Evolutionary conservation across 1,284 basidiomycete genomes (phyloP).

Genomic region (Meira miltonrushii): DNA sequence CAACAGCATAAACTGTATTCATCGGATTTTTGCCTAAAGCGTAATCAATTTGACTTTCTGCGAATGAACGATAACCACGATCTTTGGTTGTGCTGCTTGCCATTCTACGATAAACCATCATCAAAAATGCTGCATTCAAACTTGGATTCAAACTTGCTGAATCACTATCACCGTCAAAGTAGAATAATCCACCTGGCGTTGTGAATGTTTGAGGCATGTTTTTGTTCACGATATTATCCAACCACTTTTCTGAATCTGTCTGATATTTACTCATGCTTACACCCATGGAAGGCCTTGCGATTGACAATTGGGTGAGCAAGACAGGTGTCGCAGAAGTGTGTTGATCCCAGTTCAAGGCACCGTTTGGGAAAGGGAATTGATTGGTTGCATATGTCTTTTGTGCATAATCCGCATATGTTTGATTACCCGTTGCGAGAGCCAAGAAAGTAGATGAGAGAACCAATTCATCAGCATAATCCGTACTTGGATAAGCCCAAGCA

Average conservation of each 20-base stretch:
- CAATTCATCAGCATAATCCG: constrained; percentile 57
- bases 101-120: constrained; percentile 69
- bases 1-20: constrained; percentile 74
- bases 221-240: constrained; percentile 65
- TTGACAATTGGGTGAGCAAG: constrained; percentile 59
- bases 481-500: constrained; percentile 67
- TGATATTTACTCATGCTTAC: constrained; percentile 66
- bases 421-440: constrained; percentile 65
- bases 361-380: constrained; percentile 58
- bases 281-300: constrained; percentile 60
- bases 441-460: constrained; percentile 71
- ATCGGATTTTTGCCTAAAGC: constrained; percentile 78
- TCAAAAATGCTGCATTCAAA: constrained; percentile 74
- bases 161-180: constrained; percentile 73
- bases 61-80: constrained; percentile 66
- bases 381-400: constrained; percentile 58
- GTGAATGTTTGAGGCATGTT: constrained; percentile 54
- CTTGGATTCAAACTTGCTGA: constrained; percentile 75
- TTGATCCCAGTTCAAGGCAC: constrained; percentile 83
- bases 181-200: constrained; percentile 67
- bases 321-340: constrained; percentile 71
- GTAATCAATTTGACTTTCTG: constrained; percentile 72
- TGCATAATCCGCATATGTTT: constrained; percentile 64
- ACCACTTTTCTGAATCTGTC: constrained; percentile 66
- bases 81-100: constrained; percentile 58